Evolutionary conservation across 2,329 filamentous ascomycete genomes (phyloP).

Genomic region (Colletotrichum noveboracense): DNA sequence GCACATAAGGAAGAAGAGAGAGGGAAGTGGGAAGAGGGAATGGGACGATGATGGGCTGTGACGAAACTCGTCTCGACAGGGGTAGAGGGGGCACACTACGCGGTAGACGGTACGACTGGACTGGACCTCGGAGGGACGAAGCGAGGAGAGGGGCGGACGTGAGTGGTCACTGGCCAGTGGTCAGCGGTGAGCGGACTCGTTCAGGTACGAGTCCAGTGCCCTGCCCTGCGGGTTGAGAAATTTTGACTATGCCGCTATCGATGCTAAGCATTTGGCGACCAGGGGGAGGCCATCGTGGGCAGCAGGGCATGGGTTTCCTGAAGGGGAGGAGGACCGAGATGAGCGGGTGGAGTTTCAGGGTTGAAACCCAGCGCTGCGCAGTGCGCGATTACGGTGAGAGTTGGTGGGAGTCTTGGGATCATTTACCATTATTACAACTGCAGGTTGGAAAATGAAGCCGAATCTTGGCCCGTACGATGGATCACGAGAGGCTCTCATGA

Average conservation of each 20-base stretch:
- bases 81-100: not conserved
- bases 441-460: not conserved
- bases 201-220: not conserved
- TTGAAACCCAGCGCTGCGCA: conserved; percentile 17
- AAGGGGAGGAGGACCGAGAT: conserved; percentile 14
- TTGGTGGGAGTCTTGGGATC: not conserved
- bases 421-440: not conserved
- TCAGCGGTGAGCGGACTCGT: not conserved
- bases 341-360: conserved; percentile 20
- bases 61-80: conserved; percentile 21
- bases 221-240: not conserved
- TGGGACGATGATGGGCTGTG: conserved; percentile 21
- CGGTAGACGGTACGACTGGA: too few species aligned
- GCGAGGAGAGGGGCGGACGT: not conserved
- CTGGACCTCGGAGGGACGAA: not conserved
- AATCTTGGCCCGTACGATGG: conserved; percentile 5
- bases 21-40: not conserved
- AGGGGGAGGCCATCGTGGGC: not conserved
- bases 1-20: not conserved
- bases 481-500: not conserved
- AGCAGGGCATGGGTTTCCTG: not conserved
- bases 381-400: conserved; percentile 4
- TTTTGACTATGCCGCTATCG: not conserved
- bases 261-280: conserved; percentile 6
- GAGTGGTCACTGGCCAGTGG: not conserved